phyloP scores from a whole-genome alignment of 495 filamentous ascomycete genomes.

The Barbatosphaeria neglecta region DNA sequence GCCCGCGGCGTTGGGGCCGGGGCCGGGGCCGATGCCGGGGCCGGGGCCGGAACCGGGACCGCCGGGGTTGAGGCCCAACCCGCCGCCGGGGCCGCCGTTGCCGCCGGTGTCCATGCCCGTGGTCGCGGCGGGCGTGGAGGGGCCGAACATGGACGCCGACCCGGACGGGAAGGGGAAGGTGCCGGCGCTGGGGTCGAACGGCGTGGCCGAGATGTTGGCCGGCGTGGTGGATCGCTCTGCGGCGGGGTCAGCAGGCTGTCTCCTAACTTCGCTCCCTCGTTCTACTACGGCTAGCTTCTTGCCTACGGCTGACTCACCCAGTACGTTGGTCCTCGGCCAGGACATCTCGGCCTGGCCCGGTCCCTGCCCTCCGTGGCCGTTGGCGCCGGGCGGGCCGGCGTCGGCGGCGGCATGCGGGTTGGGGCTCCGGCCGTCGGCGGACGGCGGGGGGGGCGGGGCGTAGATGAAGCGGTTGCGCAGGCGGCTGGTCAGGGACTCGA shows the following conservation, averaged over 20 bases:
- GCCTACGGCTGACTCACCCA: slow-evolving; percentile 3
- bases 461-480: slow-evolving; percentile 65
- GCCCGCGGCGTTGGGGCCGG: no score
- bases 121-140: slow-evolving; percentile 29
- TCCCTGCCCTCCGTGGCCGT: slow-evolving; percentile 12
- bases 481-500: slow-evolving; percentile 67
- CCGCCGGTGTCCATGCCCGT: slow-evolving; percentile 19
- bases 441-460: slow-evolving; percentile 23
- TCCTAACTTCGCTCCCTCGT: not conserved
- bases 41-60: no score
- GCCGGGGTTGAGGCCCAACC: no score
- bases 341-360: not conserved
- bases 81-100: no score
- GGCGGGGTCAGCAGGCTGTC: not conserved
- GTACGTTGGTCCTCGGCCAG: slow-evolving; percentile 2
- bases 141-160: slow-evolving; percentile 32
- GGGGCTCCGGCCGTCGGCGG: slow-evolving; percentile 25
- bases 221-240: slow-evolving; percentile 33
- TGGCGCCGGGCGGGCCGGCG: slow-evolving; percentile 6
- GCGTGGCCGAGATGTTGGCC: slow-evolving; percentile 42
- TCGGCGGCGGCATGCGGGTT: slow-evolving; percentile 15
- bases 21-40: no score
- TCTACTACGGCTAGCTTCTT: no score
- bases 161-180: slow-evolving; percentile 36
- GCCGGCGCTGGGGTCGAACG: slow-evolving; percentile 36